Conservation (phyloP, 2,329 filamentous ascomycete genomes). For the Pezicula rhizophila region DNA sequence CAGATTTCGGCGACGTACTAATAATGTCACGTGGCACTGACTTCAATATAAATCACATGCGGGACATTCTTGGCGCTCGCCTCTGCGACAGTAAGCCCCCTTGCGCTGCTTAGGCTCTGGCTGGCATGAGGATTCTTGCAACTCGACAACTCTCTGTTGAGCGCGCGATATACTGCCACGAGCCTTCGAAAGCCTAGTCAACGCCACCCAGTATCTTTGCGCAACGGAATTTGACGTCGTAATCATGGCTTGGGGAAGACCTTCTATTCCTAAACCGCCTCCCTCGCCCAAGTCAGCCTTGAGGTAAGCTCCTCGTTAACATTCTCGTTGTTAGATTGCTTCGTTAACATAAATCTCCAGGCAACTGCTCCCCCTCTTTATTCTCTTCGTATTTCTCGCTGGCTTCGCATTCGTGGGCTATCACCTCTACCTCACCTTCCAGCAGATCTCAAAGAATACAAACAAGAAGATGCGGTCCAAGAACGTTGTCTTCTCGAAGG, state of each 20-base stretch:
- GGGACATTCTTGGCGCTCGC: too few relatives aligned
- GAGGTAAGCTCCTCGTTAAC: slow-evolving; percentile 17
- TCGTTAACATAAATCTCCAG: slow-evolving; percentile 13
- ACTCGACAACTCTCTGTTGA: background rate
- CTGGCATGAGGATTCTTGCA: background rate
- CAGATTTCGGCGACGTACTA: background rate
- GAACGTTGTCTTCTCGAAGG: slow-evolving; percentile 70
- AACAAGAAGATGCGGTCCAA: slow-evolving; percentile 67
- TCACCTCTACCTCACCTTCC: slow-evolving; percentile 63
- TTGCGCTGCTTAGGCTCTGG: too few relatives aligned
- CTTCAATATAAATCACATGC: slow-evolving; percentile 2
- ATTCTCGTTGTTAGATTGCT: background rate
- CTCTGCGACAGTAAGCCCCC: too few relatives aligned
- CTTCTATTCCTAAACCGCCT: slow-evolving; percentile 18
- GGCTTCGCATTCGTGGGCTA: slow-evolving; percentile 61
- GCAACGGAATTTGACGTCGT: background rate
- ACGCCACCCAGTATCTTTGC: background rate
- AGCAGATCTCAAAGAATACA: slow-evolving; percentile 59
- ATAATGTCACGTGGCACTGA: background rate
- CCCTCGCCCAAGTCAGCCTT: slow-evolving; percentile 27
- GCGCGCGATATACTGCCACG: background rate
- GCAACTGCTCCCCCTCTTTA: slow-evolving; percentile 59
- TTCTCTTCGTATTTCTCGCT: slow-evolving; percentile 53
- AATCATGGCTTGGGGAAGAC: slow-evolving; percentile 30
- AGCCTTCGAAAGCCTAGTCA: background rate